Evolutionary conservation across 148 eudicot species (phyloP), one percentile per base, ranked within the genome.

Genomic region (Talinum fruticosum): DNA sequence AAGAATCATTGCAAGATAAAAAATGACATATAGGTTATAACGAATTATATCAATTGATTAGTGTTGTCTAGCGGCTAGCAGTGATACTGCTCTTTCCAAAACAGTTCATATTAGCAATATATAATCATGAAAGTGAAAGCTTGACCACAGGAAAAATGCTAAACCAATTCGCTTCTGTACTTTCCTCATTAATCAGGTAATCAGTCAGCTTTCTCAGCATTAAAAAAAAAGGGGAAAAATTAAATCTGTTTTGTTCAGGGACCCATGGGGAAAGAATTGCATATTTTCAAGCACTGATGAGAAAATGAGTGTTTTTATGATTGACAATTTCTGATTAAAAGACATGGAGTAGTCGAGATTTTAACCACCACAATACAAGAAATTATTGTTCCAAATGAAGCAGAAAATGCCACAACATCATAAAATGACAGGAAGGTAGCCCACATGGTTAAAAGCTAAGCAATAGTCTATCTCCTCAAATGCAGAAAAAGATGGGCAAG

Each of bases 71-170:
- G 47, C 47, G 1, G 47, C 14, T 41, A 28, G 47, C 54, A 66
- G 33, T 45, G 5, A 54, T 33, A 72, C 47, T 64, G 32, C 33
- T 2, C 14, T 34, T 69, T 41, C 28, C 15, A 34, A 23, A 69
- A 26, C 23, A n/a, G n/a, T 34, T n/a, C 64, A 64, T n/a, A 23
- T 36, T 54, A 16, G 28, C 29, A 13, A 29, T 74, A 28, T 23
- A 79, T 26, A 21, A 71, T n/a, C 34, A 28, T 28, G 67, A 41
- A 74, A 66, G 54, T 34, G 67, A 36, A 32, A 64, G 32, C 13
- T 8, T 21, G 0, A 38, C 36, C 14, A 38, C 37, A n/a, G 32
- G 35, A 16, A 44, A 38, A 51, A 54, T 30, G 37, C 21, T 35
- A 49, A 2, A 53, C 26, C 4, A 79, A n/a, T 18, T n/a, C 23